Base-by-base conservation (phyloP, 1,284 basidiomycete species). In the Pascua sp. region DNA sequence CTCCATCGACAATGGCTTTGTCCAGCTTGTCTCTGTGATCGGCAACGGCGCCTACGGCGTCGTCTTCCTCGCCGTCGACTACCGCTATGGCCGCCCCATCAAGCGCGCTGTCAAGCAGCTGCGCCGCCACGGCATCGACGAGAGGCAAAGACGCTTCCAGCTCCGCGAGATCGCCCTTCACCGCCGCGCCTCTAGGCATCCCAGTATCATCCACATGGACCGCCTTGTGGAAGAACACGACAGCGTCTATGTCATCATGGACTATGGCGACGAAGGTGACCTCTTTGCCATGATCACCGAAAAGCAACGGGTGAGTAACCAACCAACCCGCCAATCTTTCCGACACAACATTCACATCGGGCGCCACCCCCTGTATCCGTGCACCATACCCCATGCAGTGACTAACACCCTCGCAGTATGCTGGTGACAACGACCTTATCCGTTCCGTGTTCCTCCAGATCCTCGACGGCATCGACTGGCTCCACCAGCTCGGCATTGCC, bases 1-100 rank as follows among this genome's bases (percentile, higher is more conserved):
- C 48, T 68, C 59, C 58, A 90, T 93, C 79, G 89, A 91, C 80
- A 81, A 85, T 65, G 88, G 85, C 57, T 80, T 83, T 53, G 84
- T 97, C 61, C 86, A 94, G 78, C 89, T 98, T 67, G 85, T 91
- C 67, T 86, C 90, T 69, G 85, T 96, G 57, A 86, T 98, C 55
- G 95, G 95, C 53, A 86, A 91, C 52, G 95, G 95, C 48, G 93
- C 93, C 36, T 98, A 97, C 75, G 95, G 95, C 60, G 88, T 95
- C 68, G 94, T 97, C 50, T 97, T 96, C 79, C 88, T 88, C 62
- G 93, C 89, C 41, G 79, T 89, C 62, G 89, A 89, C 60, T 53
- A 69, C 50, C 80, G 56, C 80, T 82, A 54, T 73, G 55, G 81
- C 80, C 68, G 84, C 82, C 60, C 60, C 16, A 58, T 68, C 16